Percentiles rank a stretch among this genome's conserved stretches.
These are phyloP conservation scores for Cryptococcus deneoformans DNA, from an alignment of 1,284 basidiomycete species.

Conservation along the genomic window DNA sequence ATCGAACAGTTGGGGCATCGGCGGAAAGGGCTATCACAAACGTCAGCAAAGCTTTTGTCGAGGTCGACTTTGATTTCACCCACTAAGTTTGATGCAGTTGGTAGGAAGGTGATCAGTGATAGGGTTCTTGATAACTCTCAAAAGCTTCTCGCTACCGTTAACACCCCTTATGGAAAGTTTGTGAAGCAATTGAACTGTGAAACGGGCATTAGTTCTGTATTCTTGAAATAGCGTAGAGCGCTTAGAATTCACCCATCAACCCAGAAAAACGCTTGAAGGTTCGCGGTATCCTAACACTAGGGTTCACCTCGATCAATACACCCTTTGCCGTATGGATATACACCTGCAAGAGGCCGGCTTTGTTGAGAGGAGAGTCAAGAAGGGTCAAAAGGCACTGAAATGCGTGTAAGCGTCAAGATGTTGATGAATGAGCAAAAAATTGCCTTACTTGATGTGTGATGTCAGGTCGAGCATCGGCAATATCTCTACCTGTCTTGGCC, in stretches of 20 bases:
- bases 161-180: slow-evolving; percentile 93
- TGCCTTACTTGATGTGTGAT: slow-evolving; percentile 91
- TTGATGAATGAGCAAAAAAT: not conserved
- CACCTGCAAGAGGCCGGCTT: slow-evolving; percentile 93
- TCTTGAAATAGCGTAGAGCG: not conserved
- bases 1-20: slow-evolving; percentile 77
- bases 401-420: not conserved
- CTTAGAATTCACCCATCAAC: slow-evolving; percentile 76
- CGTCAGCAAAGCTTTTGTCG: not conserved
- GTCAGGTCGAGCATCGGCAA: slow-evolving; percentile 95
- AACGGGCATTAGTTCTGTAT: not conserved
- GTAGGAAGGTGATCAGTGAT: slow-evolving; percentile 92
- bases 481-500: slow-evolving; percentile 96
- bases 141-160: slow-evolving; percentile 92
- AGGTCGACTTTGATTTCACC: slow-evolving; percentile 40
- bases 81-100: slow-evolving; percentile 94
- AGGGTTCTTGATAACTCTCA: slow-evolving; percentile 99
- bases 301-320: slow-evolving; percentile 98
- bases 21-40: slow-evolving; percentile 72
- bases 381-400: slow-evolving; percentile 87
- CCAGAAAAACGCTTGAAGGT: slow-evolving; percentile 99
- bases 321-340: slow-evolving; percentile 98
- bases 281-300: slow-evolving; percentile 92
- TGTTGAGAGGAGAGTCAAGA: slow-evolving; percentile 97
- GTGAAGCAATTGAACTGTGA: slow-evolving; percentile 90